Evolutionary conservation across 2,329 filamentous ascomycete species (phyloP), one percentile per base, ranked within the genome.

Genomic region (Raffaelea arxii): DNA sequence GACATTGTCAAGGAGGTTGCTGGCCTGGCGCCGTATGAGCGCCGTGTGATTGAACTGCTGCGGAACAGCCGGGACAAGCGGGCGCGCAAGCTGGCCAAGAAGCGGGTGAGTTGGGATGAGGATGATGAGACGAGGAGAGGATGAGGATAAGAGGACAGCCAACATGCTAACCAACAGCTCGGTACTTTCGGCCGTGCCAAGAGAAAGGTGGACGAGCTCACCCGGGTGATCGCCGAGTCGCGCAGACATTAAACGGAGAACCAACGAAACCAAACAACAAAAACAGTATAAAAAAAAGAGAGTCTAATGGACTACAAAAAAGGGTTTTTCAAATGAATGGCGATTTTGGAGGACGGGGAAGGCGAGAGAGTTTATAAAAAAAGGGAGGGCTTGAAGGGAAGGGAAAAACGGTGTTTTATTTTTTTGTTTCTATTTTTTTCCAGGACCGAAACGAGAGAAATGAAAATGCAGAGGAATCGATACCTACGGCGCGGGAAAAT

Each of bases 21-120:
- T 71, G 92, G 86, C 66, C 85, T 92, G 61, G 87, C 87, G 61
- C 87, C 87, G 65, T 92, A 98, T 71, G 92, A 98, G 84, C 91
- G 92, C 73, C 89, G 92, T 68, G 87, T 98, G 62, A 94, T 98
- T 68, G 92, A 98, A 82, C 78, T 98, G 69, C 85, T 98, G 74
- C 88, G 92, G 65, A 98, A 98, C 86, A 84, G 80, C 78, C 94
- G 94, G 79, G 92, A 98, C 76, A 97, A 97, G 87, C 88, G 91
- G 74, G 91, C 91, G 65, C 82, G 91, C 63, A 96, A 96, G 84
- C 86, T 96, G 66, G 91, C 91, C 65, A 97, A 97, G 90, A 96
- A 94, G 86, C 84, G 91, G 72, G 86, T 91, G 80, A 60, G 84
- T 80, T 50, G 47, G n/a, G n/a, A n/a, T n/a, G n/a, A n/a, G n/a